These are phyloP conservation scores for Chlorella variabilis DNA, from an alignment of 163 green algal species.

Conservation along the genomic window DNA sequence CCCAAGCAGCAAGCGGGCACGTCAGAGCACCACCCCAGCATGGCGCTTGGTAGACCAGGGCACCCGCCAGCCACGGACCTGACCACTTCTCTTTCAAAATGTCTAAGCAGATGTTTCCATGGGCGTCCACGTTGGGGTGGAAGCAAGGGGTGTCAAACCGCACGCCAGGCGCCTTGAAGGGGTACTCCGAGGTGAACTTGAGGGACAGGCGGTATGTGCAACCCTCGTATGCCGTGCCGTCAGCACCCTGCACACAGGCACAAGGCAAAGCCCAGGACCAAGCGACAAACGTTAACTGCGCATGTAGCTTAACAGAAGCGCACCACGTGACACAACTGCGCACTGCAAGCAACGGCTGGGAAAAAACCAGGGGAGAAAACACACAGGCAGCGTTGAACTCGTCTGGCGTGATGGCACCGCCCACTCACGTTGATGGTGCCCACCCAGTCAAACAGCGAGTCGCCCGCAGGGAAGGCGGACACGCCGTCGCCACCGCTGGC, in stretches of 20 bases:
- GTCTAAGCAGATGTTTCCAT: conserved; percentile 89
- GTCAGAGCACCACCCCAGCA: no score
- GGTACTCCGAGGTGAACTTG: conserved; percentile 75
- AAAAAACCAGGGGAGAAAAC: no score
- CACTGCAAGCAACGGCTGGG: no score
- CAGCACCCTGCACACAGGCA: conserved; percentile 48
- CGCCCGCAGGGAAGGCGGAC: conserved; percentile 81
- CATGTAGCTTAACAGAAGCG: no score
- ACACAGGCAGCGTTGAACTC: no score
- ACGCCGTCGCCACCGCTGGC: conserved; percentile 64
- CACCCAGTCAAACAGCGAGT: conserved; percentile 84
- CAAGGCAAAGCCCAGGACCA: neutral
- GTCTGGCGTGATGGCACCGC: no score
- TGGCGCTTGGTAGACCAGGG: no score
- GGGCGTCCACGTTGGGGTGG: conserved; percentile 85
- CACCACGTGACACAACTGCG: no score
- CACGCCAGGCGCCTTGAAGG: conserved; percentile 80
- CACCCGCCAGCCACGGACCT: conserved; percentile 22
- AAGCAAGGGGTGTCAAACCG: conserved; percentile 84
- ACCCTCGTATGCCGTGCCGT: conserved; percentile 77
- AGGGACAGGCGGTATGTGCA: conserved; percentile 79
- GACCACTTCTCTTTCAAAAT: conserved; percentile 88
- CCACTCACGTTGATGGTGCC: conserved; percentile 71
- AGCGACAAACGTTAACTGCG: no score
- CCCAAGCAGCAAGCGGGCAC: no score